Evolutionary conservation across 257 asterid genomes (phyloP).

Genomic region (Nicotiana undulata): DNA sequence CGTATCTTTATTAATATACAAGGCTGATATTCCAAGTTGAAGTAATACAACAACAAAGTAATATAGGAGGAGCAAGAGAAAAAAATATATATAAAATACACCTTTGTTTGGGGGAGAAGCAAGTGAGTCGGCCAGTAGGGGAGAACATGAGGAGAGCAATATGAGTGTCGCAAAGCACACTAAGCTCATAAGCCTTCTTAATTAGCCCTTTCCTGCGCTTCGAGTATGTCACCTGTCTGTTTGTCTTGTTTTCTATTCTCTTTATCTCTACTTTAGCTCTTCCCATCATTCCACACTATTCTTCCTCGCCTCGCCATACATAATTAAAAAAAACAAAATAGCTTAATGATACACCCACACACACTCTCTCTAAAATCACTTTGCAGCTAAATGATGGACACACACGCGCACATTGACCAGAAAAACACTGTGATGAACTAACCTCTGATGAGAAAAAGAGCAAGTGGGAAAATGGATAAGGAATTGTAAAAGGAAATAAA

Average conservation of each 20-base stretch:
- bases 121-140: not conserved
- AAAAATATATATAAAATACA: too few species aligned
- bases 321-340: not conserved
- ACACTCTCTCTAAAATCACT: not conserved
- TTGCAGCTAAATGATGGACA: not conserved
- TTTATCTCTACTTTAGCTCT: conserved; percentile 2
- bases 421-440: not conserved
- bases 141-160: not conserved
- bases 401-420: not conserved
- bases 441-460: not conserved
- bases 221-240: not conserved
- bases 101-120: not conserved
- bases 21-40: too few species aligned
- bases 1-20: too few species aligned
- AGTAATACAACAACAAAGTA: too few species aligned
- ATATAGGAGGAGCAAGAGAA: too few species aligned
- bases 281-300: not conserved
- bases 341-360: not conserved
- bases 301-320: not conserved
- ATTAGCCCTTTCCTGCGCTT: not conserved
- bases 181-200: not conserved
- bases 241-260: conserved; percentile 5
- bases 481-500: not conserved
- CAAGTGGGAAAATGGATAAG: not conserved
- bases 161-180: not conserved